These are phyloP conservation scores for Trichosporon inkin DNA, from an alignment of 1,284 basidiomycete genomes.

Conservation along the genomic window DNA sequence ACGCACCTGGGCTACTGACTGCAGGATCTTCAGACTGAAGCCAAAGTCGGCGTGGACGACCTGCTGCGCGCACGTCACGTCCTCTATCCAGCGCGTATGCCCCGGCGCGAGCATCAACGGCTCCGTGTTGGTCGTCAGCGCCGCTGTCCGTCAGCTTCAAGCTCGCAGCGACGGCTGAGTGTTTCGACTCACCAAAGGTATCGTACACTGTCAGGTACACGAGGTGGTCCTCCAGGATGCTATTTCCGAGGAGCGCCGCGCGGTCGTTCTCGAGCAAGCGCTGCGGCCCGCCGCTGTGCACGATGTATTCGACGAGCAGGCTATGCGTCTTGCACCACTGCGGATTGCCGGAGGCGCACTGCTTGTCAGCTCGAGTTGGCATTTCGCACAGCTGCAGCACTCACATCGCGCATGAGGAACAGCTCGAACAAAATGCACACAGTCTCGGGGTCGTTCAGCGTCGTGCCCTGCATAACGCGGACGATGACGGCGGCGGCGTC, in stretches of 20 bases:
- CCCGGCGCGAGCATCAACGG: slow-evolving; percentile 10
- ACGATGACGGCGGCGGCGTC: slow-evolving; percentile 14
- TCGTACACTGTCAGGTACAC: slow-evolving; percentile 20
- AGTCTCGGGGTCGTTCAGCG: slow-evolving; percentile 15
- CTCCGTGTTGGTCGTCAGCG: slow-evolving; percentile 8
- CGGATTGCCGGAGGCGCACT: slow-evolving; percentile 18
- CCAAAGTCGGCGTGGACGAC: slow-evolving; percentile 20
- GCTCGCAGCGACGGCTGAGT: too few relatives aligned
- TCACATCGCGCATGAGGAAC: slow-evolving; percentile 18
- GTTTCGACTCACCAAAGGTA: slow-evolving; percentile 11
- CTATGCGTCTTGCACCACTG: slow-evolving; percentile 15
- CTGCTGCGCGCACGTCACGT: slow-evolving; percentile 17
- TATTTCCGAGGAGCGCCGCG: slow-evolving; percentile 5
- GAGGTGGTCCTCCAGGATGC: slow-evolving; percentile 18
- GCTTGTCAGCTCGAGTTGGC: not conserved
- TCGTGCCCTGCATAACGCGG: not conserved
- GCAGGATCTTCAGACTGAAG: slow-evolving; percentile 16
- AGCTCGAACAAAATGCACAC: slow-evolving; percentile 17
- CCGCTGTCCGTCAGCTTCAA: slow-evolving; percentile 2
- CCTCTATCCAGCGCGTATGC: slow-evolving; percentile 15
- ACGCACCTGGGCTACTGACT: slow-evolving; percentile 11
- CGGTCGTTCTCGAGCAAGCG: slow-evolving; percentile 12
- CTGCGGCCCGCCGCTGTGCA: slow-evolving; percentile 13
- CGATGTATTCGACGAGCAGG: slow-evolving; percentile 7
- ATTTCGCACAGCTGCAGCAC: not conserved